Base-by-base conservation (phyloP, 116 monocot genomes). In the Thalassia testudinum region DNA sequence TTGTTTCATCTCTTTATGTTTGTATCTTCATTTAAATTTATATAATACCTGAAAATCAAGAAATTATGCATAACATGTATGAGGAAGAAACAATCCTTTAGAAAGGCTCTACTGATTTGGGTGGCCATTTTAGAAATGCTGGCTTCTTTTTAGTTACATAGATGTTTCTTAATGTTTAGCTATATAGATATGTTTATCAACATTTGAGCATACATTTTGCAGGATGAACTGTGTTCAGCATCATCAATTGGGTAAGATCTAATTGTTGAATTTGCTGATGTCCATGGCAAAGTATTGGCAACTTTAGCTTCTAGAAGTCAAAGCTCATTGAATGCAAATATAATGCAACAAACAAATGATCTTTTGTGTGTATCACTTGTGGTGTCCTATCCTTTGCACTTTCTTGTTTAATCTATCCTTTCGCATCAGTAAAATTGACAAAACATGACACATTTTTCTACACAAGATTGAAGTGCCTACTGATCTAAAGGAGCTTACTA, bases 151-250 rank as follows among this genome's bases (percentile, higher is more conserved):
- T 34, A 10, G 3, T 34, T 34, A 5, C 10, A 34, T 10, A 34
- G 6, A 34, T 10, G 10, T 10, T 10, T 5, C 30, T 34, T 34
- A 3, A 34, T 34, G 30, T n/a, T 5, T 34, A 5, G 30, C 10
- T 3, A 34, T 34, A 34, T 34, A 5, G 30, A 5, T 3, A 3
- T 34, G 3, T 34, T 5, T 34, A 34, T n/a, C n/a, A n/a, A n/a
- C n/a, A n/a, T n/a, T n/a, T n/a, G n/a, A n/a, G n/a, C n/a, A n/a
- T 50, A 53, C 50, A 38, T 21, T 50, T 64, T 47, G 24, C 77
- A 97, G 95, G 95, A 88, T 27, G 71, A 84, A 45, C 75, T 97
- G 55, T 79, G 62, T 66, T 97, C 88, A 43, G 88, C 79, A 29
- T 85, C 85, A 66, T 70, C 81, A 54, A 61, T 97, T 24, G 73